Evolutionary conservation across 2,329 filamentous ascomycete species (phyloP).

Genomic region (Stromatinia cepivora): DNA sequence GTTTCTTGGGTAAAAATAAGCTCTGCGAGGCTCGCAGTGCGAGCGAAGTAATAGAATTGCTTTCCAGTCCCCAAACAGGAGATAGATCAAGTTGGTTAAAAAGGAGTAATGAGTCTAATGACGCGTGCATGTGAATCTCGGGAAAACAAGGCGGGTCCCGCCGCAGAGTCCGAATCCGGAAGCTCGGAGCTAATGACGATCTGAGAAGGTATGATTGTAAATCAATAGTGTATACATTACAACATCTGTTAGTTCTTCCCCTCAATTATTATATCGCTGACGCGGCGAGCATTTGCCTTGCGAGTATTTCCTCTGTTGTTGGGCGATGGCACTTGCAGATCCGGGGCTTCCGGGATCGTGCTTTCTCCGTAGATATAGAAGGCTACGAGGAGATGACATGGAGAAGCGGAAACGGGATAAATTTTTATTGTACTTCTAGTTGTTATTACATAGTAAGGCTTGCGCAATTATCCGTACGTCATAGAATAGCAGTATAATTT

Average conservation of each 20-base stretch:
- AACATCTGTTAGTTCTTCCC: neutral
- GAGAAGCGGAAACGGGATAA: neutral
- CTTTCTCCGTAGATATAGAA: neutral
- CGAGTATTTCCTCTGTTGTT: neutral
- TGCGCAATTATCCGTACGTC: neutral
- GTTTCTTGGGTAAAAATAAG: neutral
- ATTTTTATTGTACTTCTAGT: neutral
- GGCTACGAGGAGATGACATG: neutral
- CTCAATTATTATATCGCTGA: neutral
- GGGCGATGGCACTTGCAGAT: neutral
- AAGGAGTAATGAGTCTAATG: neutral
- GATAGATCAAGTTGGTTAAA: neutral
- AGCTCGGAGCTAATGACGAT: neutral
- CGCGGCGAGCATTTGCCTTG: constrained; percentile 8
- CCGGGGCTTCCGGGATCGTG: neutral
- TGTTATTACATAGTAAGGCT: neutral
- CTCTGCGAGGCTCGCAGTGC: neutral
- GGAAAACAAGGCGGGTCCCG: neutral
- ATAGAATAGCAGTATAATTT: neutral
- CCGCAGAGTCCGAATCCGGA: neutral
- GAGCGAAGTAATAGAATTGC: neutral
- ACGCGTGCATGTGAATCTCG: neutral
- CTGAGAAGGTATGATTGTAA: neutral
- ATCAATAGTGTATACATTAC: neutral
- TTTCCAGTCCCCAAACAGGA: neutral